Base-by-base conservation (phyloP, 352 stramenopile species). In the Globisporangium orthogonon region DNA sequence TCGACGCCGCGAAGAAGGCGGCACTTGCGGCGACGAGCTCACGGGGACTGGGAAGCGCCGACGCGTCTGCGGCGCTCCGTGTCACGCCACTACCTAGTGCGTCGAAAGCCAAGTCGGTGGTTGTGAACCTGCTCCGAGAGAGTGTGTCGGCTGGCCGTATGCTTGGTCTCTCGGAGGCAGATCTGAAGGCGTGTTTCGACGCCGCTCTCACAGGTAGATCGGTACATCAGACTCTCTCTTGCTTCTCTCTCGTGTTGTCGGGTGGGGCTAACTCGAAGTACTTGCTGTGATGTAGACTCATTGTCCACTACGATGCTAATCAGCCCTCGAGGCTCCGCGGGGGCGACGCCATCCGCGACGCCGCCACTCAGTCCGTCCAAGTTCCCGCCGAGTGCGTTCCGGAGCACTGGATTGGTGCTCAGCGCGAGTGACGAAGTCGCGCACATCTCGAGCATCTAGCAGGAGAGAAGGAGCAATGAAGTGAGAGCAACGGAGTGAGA, bases 1-100 rank as follows among this genome's bases (percentile, higher is more conserved):
- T 84, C 46, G 69, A 84, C 50, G 57, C 69, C 10, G 62, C 62
- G 40, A 84, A 84, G 61, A 78, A 74, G 59, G 29, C 46, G 33
- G 30, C 29, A 11, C 56, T 56, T 10, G 33, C 37, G n/a, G 18
- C 37, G 10, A 31, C 47, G 2, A 3, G 7, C 14, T 23, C 28
- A 10, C 39, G 37, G 14, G 3, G 7, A n/a, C n/a, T 5, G 11
- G 30, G 11, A 40, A 18, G 23, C 14, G n/a, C 11, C 18, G n/a
- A 15, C 2, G 30, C 43, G 28, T 39, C 17, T 17, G 10, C 35
- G 14, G 33, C 45, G 17, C 35, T 29, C 7, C 56, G 44, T 14
- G 45, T 49, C 3, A 41, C 54, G 4, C 54, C 55, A 17, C 49
- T 62, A 9, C 59, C 53, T 9, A 65, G 60, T 11, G 33, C 49